Evolutionary conservation across 768 basidiomycete species (phyloP), one percentile per base, ranked within the genome.

Genomic region (Suillus brevipes): DNA sequence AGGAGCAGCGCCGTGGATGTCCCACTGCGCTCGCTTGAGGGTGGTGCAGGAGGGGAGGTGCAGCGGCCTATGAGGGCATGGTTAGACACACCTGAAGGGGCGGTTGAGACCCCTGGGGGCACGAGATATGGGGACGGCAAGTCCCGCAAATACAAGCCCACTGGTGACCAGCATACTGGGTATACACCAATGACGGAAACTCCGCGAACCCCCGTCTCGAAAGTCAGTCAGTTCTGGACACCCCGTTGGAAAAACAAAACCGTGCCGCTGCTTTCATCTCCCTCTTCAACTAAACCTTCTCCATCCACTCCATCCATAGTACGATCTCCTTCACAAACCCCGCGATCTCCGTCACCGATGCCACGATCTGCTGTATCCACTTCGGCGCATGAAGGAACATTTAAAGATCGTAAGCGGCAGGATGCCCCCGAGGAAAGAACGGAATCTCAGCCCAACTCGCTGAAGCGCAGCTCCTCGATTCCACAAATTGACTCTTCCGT

Each of bases 401-500:
- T 66, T 0, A 62, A 62, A 55, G 70, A 57, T 12, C 75, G 71
- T 14, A 67, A 66, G 34, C 71, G 66, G 28, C 67, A 42, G 43
- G 16, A 56, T 64, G 73, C 13, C 63, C 65, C 47, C 45, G 67
- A 18, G 42, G 38, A 12, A 40, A 1, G 28, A 61, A 58, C 31
- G 37, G 8, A 28, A 6, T 9, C 9, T 34, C 38, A 2, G 23
- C 13, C 6, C 20, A 47, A 8, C 38, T 56, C 61, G 0, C 31
- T 13, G 66, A 68, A 36, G 66, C 66, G 43, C 61, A 64, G 23
- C 66, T 20, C 65, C 42, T 71, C 65, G 20, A 65, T 65, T 56
- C 61, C 71, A 28, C 73, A 76, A 42, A 59, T 68, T 31, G 79
- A 81, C 56, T 75, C 76, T 12, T 78, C 77, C 4, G 68, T 84